These are phyloP conservation scores for Epichloe scottii DNA, from an alignment of 2,329 filamentous ascomycete species.

Conservation along the genomic window DNA sequence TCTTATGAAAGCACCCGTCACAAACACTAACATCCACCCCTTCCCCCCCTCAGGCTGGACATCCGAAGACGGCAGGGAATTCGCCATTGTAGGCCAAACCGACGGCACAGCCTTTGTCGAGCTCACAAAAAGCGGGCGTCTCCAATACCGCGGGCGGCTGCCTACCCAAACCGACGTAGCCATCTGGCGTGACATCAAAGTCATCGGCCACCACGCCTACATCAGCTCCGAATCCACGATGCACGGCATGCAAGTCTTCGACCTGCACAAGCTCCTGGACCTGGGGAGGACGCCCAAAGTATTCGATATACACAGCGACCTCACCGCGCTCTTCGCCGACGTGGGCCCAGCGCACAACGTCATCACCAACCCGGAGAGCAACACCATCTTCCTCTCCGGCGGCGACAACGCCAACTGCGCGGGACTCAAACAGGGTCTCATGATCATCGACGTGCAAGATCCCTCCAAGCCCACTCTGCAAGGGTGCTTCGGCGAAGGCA, in stretches of 20 bases:
- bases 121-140: conserved; percentile 26
- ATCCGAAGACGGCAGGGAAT: conserved; percentile 26
- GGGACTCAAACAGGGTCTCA: conserved; percentile 34
- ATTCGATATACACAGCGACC: conserved; percentile 19
- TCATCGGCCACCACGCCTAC: conserved; percentile 22
- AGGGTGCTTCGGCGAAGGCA: conserved; percentile 35
- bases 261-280: conserved; percentile 40
- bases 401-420: conserved; percentile 15
- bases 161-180: conserved; percentile 25
- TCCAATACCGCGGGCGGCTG: conserved; percentile 32
- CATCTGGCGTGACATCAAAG: conserved; percentile 29
- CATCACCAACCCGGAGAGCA: conserved; percentile 23
- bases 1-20: background rate
- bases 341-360: conserved; percentile 34
- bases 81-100: conserved; percentile 31
- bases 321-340: conserved; percentile 21
- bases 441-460: conserved; percentile 42
- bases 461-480: conserved; percentile 36
- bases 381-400: conserved; percentile 32
- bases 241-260: conserved; percentile 52
- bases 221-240: conserved; percentile 29
- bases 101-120: conserved; percentile 36
- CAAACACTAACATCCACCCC: background rate
- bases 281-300: conserved; percentile 23
- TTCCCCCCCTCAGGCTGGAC: conserved; percentile 6